Conservation (phyloP, 257 asterid species). For the Solanum pennellii region DNA sequence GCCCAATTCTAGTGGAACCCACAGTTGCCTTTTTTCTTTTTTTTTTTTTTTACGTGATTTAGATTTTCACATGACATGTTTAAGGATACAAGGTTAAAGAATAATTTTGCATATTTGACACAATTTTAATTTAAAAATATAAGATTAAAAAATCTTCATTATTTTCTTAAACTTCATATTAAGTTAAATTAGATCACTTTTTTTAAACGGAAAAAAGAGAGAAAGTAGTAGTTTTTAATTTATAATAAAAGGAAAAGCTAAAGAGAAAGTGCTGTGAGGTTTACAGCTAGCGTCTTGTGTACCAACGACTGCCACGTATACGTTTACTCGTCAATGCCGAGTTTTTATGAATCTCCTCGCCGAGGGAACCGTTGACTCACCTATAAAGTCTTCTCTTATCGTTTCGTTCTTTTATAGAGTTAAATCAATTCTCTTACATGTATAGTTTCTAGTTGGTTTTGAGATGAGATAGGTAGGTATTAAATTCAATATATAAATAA, state of each 20-base stretch:
- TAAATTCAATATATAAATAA: too few relatives aligned
- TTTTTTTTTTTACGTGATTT: too few relatives aligned
- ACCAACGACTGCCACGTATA: constrained; percentile 5
- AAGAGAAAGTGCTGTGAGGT: not conserved
- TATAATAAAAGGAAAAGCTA: not conserved
- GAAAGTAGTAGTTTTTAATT: not conserved
- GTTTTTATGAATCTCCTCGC: not conserved
- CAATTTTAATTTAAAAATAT: accelerated
- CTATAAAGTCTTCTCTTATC: not conserved
- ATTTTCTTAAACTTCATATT: accelerated
- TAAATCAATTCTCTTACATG: too few relatives aligned
- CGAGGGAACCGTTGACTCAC: not conserved
- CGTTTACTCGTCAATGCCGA: constrained; percentile 11
- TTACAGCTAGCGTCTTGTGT: not conserved
- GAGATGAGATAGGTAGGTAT: too few relatives aligned
- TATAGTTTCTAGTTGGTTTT: too few relatives aligned
- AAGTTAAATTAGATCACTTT: accelerated
- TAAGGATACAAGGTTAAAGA: too few relatives aligned
- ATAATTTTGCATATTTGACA: too few relatives aligned
- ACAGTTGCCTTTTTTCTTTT: not conserved
- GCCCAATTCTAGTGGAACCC: not conserved
- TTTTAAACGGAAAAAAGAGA: accelerated
- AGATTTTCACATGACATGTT: too few relatives aligned
- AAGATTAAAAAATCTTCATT: too few relatives aligned
- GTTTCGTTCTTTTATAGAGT: not conserved